These are phyloP conservation scores for Aspergillus persii DNA, from an alignment of 2,329 filamentous ascomycete genomes.

Conservation along the genomic window DNA sequence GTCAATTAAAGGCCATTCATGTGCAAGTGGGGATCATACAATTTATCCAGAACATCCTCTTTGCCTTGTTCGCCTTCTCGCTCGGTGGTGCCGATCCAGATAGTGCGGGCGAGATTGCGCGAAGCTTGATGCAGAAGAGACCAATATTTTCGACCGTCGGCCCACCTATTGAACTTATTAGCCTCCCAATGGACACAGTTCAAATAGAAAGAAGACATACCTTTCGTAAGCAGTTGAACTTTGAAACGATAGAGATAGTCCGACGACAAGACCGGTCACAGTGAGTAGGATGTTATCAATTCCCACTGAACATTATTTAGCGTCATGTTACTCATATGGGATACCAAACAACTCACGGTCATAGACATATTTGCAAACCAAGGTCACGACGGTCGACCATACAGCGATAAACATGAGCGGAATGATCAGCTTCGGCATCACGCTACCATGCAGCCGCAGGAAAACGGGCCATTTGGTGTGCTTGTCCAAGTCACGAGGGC, in stretches of 20 bases:
- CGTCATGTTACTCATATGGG: not conserved
- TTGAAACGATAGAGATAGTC: slow-evolving; percentile 74
- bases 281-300: slow-evolving; percentile 70
- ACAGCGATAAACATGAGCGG: slow-evolving; percentile 61
- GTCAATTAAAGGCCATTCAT: not conserved
- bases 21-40: slow-evolving; percentile 38
- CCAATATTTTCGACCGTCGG: slow-evolving; percentile 64
- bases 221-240: slow-evolving; percentile 76
- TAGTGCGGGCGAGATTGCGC: slow-evolving; percentile 63
- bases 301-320: slow-evolving; percentile 40
- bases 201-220: slow-evolving; percentile 18
- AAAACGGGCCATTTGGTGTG: slow-evolving; percentile 77
- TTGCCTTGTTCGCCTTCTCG: slow-evolving; percentile 59
- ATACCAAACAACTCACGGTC: slow-evolving; percentile 26
- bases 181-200: too few relatives aligned
- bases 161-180: slow-evolving; percentile 40
- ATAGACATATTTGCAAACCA: slow-evolving; percentile 50
- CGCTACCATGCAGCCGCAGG: slow-evolving; percentile 71
- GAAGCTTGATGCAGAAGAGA: slow-evolving; percentile 55
- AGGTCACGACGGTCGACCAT: slow-evolving; percentile 67
- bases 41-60: slow-evolving; percentile 66
- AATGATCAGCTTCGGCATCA: slow-evolving; percentile 71
- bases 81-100: slow-evolving; percentile 76
- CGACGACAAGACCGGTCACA: slow-evolving; percentile 77
- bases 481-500: slow-evolving; percentile 65